Conservation (phyloP, 140 eudicot genomes). For the Senecio squalidus region DNA sequence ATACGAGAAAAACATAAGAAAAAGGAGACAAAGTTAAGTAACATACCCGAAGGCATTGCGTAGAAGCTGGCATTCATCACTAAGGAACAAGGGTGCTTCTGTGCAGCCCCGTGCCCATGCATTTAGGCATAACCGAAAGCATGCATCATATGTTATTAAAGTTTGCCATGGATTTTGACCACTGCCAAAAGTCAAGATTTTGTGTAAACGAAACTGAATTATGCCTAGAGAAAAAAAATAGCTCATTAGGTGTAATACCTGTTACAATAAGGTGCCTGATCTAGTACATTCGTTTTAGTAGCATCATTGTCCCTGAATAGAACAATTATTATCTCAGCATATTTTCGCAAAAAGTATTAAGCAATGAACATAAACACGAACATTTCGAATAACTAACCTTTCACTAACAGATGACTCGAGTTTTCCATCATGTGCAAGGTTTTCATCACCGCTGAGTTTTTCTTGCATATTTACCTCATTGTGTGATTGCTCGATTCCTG, state of each 20-base stretch:
- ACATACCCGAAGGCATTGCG: slow-evolving; percentile 88
- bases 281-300: slow-evolving; percentile 32
- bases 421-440: slow-evolving; percentile 18
- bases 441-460: slow-evolving; percentile 21
- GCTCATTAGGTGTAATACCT: slow-evolving; percentile 33
- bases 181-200: slow-evolving; percentile 33
- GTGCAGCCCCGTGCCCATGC: slow-evolving; percentile 88
- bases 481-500: slow-evolving; percentile 26
- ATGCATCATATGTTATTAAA: slow-evolving; percentile 84
- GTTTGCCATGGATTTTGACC: slow-evolving; percentile 91
- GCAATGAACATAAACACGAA: background rate
- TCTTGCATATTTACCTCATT: slow-evolving; percentile 32
- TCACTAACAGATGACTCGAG: slow-evolving; percentile 25
- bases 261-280: slow-evolving; percentile 37
- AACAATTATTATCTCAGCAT: background rate
- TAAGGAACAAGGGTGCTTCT: slow-evolving; percentile 82
- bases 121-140: slow-evolving; percentile 78
- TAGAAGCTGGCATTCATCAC: slow-evolving; percentile 72
- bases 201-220: slow-evolving; percentile 1
- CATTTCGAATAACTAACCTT: slow-evolving; percentile 30
- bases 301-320: slow-evolving; percentile 49
- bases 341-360: background rate
- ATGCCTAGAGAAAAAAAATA: background rate
- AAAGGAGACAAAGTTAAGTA: background rate
- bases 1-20: background rate